These are phyloP conservation scores for Galerina sulciceps DNA, from an alignment of 768 basidiomycete genomes.

Conservation along the genomic window DNA sequence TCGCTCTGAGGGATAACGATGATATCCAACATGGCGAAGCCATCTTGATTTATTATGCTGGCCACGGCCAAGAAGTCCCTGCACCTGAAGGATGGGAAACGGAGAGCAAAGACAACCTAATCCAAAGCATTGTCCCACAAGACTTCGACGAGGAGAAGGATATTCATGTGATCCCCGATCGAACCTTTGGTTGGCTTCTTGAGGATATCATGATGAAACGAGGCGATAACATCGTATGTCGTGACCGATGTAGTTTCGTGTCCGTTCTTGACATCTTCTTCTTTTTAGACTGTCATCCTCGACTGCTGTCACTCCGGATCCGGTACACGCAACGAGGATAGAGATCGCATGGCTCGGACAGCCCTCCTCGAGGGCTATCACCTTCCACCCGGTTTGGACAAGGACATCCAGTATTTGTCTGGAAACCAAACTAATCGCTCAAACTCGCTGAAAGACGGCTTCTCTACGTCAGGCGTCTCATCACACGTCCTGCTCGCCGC, in stretches of 20 bases:
- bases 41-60: constrained; percentile 7
- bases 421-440: neutral
- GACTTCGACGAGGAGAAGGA: neutral
- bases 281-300: constrained; percentile 11
- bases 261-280: neutral
- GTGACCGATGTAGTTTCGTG: neutral
- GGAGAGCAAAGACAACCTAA: neutral
- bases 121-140: constrained; percentile 4
- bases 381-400: neutral
- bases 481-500: neutral
- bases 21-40: neutral
- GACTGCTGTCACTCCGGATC: constrained; percentile 19
- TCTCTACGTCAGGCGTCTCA: neutral
- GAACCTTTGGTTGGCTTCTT: neutral
- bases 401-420: neutral
- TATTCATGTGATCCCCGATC: neutral
- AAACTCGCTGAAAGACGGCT: neutral
- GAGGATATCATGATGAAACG: neutral
- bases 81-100: neutral
- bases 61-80: neutral
- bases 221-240: neutral
- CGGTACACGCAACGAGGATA: constrained; percentile 5
- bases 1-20: neutral
- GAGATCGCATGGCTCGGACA: neutral
- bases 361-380: neutral